phyloP scores from a whole-genome alignment of 31 red algal species.

The Pterothamnion heteromorphum region DNA sequence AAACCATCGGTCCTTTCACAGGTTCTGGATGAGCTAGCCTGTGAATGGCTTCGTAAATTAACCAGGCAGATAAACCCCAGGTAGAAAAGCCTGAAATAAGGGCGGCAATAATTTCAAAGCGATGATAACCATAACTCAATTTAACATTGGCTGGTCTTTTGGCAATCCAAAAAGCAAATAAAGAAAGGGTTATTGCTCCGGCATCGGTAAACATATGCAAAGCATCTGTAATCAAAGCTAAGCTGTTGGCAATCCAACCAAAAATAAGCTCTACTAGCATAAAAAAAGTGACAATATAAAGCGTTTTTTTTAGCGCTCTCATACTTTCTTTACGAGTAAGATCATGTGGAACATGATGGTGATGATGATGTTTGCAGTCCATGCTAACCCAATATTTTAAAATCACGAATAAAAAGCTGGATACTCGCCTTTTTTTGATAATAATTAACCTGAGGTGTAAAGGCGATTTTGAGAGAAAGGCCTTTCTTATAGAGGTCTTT shows the following conservation, averaged over 20 bases:
- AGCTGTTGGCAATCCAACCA: slow-evolving; percentile 71
- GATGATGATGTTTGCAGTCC: too few relatives aligned
- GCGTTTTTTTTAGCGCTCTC: background rate
- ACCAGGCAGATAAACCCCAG: slow-evolving; percentile 68
- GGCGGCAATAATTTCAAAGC: slow-evolving; percentile 84
- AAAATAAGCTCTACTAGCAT: slow-evolving; percentile 85
- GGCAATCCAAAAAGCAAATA: slow-evolving; percentile 69
- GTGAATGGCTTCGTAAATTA: slow-evolving; percentile 53
- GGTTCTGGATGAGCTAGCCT: slow-evolving; percentile 58
- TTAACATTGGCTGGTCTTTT: slow-evolving; percentile 54
- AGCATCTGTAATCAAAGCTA: slow-evolving; percentile 94
- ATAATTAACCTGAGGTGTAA: too few relatives aligned
- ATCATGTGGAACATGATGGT: background rate
- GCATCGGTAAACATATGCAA: slow-evolving; percentile 87
- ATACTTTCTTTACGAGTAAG: background rate
- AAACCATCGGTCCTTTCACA: slow-evolving; percentile 81
- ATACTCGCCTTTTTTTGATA: too few relatives aligned
- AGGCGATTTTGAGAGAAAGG: too few relatives aligned
- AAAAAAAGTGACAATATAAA: slow-evolving; percentile 40
- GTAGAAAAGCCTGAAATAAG: slow-evolving; percentile 79
- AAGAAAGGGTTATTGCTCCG: slow-evolving; percentile 75
- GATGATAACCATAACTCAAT: slow-evolving; percentile 75
- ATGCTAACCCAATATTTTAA: too few relatives aligned
- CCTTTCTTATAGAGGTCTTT: too few relatives aligned
- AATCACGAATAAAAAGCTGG: too few relatives aligned